Evolutionary conservation across 179 eudicot species (phyloP), one percentile per base, ranked within the genome.

Genomic region (Sideroxylon spinosum): DNA sequence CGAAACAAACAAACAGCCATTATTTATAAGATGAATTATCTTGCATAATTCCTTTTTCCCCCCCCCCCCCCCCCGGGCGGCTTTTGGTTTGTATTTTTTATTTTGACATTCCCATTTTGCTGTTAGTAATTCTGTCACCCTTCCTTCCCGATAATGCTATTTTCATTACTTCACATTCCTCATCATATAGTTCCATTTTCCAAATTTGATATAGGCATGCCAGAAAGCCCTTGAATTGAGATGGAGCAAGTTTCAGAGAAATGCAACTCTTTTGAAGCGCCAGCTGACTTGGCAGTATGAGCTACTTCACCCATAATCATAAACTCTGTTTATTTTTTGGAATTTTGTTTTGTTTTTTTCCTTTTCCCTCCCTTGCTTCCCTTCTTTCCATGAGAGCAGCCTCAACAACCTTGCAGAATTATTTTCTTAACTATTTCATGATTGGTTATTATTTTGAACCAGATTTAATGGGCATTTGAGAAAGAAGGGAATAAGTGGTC

Each of bases 401-500:
- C 26, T n/a, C n/a, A 19, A 73, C 56, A 9, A 11, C 26, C 3
- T 7, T 52, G 75, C 32, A 53, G 23, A 49, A 77, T 22, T 56
- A 7, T 68, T 52, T 25, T 74, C 46, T 62, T 46, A 69, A 60
- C 20, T 25, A 14, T 66, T 52, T 65, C 61, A 37, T 81, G 62
- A 77, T 17, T 26, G 68, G 49, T 74, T 75, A 6, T 37, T 82
- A 10, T 85, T 66, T 81, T 48, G 61, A 46, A 65, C 65, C 79
- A 95, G 99, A 84, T 95, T 95, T 76, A 95, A 93, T 87, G 90
- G 90, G 4, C 97, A 93, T 87, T 82, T 95, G 85, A 79, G 88
- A 68, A 95, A 85, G 87, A 95, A 95, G 85, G 99, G 98, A 48
- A 91, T 95, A 78, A 95, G 94, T 82, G 99, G 99, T 60, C 73